Base-by-base conservation (phyloP, 1,284 basidiomycete species). In the Cutaneotrichosporon dermatis region DNA sequence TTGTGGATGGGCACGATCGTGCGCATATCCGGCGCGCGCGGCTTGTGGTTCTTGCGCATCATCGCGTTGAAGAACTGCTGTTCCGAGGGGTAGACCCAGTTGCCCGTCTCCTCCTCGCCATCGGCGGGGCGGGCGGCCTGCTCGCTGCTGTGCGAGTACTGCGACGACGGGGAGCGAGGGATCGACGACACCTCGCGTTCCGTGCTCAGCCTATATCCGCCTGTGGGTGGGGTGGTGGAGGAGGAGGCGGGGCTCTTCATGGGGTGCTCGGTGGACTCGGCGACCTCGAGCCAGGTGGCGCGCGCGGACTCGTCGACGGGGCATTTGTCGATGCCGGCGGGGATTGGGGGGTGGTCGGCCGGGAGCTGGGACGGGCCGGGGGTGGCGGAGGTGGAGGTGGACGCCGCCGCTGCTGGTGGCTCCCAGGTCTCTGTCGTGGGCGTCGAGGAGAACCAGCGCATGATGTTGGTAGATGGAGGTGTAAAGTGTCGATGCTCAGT, bases 1-100 rank as follows among this genome's bases (percentile, higher is more conserved):
- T 99, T 99, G 79, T 99, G 95, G 59, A 99, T 99, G 6, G 95
- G 95, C 6, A 99, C 93, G 68, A 99, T 88, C 25, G 92, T 89
- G 70, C 85, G 85, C 94, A 99, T 98, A 79, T 98, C 95, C 16
- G 82, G 74, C 13, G 87, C 84, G 15, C 86, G 83, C 46, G 81
- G 72, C 60, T 88, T 85, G 75, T 95, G 89, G 72, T 96, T 86
- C 80, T 99, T 99, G 60, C 95, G 86, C 61, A 87, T 84, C 87
- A 99, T 93, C 7, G 96, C 96, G 25, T 88, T 83, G 79, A 90
- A 99, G 82, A 99, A 99, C 79, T 98, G 95, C 13, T 88, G 85
- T 70, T 97, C 90, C 9, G 95, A 98, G 13, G 95, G 95, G 78
- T 99, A 99, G 39, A 97, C 90, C 95, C 95, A 99, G 61, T 92